These are phyloP conservation scores for Hericium erinaceus DNA, from an alignment of 768 basidiomycete genomes.

Conservation along the genomic window DNA sequence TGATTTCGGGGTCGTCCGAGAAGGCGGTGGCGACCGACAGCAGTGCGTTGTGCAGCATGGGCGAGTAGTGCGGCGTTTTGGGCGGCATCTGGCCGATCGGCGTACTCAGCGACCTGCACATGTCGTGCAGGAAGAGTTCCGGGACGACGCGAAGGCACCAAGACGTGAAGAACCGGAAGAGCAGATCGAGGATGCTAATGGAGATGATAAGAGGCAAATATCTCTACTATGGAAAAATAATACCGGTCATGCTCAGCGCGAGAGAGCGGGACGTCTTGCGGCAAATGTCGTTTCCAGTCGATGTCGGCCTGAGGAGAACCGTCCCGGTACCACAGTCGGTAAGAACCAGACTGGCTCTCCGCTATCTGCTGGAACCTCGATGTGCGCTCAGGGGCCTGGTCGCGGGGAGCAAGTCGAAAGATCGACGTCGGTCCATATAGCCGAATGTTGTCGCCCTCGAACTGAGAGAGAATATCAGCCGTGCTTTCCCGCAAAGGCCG, in stretches of 20 bases:
- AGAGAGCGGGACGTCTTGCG: slow-evolving; percentile 20
- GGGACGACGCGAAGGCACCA: slow-evolving; percentile 33
- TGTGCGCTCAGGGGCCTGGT: neutral
- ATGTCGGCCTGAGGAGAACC: slow-evolving; percentile 10
- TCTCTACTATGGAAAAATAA: neutral
- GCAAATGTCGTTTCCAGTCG: slow-evolving; percentile 24
- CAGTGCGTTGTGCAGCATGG: slow-evolving; percentile 64
- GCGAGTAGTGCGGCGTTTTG: slow-evolving; percentile 53
- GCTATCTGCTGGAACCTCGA: neutral
- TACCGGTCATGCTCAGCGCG: slow-evolving; percentile 23
- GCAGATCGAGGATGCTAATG: slow-evolving; percentile 26
- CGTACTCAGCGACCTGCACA: slow-evolving; percentile 27
- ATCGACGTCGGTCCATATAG: slow-evolving; percentile 9
- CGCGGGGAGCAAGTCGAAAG: neutral
- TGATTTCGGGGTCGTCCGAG: slow-evolving; percentile 28
- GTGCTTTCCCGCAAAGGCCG: slow-evolving; percentile 1
- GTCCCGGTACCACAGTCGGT: neutral
- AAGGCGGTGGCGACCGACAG: slow-evolving; percentile 34
- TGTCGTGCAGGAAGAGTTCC: slow-evolving; percentile 31
- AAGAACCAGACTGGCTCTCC: neutral
- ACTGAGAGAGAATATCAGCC: neutral
- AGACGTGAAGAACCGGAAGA: slow-evolving; percentile 30
- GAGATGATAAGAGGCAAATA: neutral
- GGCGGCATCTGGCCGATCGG: slow-evolving; percentile 21
- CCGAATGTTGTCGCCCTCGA: neutral